Percentiles rank a stretch among this genome's conserved stretches.
Evolutionary conservation across 1,284 basidiomycete genomes (phyloP).

Genomic region (Hortiboletus rubellus): DNA sequence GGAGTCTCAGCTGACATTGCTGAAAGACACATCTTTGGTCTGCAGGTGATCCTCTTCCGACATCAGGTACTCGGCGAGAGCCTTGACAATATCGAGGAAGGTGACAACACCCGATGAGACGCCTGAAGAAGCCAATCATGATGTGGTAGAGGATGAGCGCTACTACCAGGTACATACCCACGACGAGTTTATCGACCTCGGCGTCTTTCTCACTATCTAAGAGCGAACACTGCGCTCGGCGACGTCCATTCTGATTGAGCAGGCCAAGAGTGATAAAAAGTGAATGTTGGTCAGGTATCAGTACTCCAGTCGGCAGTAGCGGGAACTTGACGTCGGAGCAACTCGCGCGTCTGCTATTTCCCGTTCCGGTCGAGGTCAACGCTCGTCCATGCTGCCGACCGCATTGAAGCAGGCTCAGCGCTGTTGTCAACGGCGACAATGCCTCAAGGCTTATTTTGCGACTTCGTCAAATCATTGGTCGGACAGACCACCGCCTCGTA

Average conservation of each 20-base stretch:
- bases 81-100: conserved; percentile 85
- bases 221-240: conserved; percentile 63
- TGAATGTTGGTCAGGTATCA: not conserved
- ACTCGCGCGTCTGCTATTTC: not conserved
- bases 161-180: conserved; percentile 43
- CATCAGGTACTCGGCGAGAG: conserved; percentile 84
- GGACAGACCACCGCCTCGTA: conserved; percentile 15
- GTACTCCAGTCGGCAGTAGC: not conserved
- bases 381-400: conserved; percentile 23
- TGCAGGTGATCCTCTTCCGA: conserved; percentile 80
- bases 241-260: conserved; percentile 33
- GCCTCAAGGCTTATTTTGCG: conserved; percentile 27
- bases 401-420: conserved; percentile 16
- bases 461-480: conserved; percentile 20
- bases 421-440: conserved; percentile 24
- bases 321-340: not conserved
- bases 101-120: conserved; percentile 60
- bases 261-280: not conserved
- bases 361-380: conserved; percentile 1
- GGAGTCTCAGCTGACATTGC: conserved; percentile 3
- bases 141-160: conserved; percentile 12
- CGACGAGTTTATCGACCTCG: conserved; percentile 59
- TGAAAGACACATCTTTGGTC: conserved; percentile 62
- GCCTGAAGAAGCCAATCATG: conserved; percentile 45
- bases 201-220: conserved; percentile 67